Evolutionary conservation across 306 rosid species (phyloP), one percentile per base, ranked within the genome.

Genomic region (Rosa chinensis): DNA sequence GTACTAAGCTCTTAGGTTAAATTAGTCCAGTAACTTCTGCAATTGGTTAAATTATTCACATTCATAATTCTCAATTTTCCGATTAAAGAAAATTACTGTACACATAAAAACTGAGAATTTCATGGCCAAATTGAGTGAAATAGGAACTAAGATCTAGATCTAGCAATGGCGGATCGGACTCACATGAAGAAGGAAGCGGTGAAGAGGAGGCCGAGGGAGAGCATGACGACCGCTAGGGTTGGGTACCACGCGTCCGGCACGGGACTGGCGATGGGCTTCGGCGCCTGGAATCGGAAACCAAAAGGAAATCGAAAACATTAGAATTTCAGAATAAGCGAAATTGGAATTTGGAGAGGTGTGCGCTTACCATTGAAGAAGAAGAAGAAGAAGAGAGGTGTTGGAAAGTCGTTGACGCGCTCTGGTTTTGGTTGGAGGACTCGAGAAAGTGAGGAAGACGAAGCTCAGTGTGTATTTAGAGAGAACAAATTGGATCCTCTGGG

Each of bases 171-270:
- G 66, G 87, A 91, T 84, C 78, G 75, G 80, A 85, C 96, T 85
- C 75, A 93, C 99, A 96, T 91, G 90, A 96, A 91, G 93, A 96
- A 96, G 42, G 94, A 91, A 32, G 99, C 97, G 43, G 99, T 90
- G 75, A 96, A 52, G 71, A 93, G 18, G 84, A 96, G 99, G 28
- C 99, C 98, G 79, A 96, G 75, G 64, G 92, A 83, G 78, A 96
- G 90, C 77, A 88, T 90, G 59, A 89, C 42, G 35, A 88, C 87
- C 84, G 98, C 89, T 32, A 96, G 90, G n/a, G 93, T 88, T 3
- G 98, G 99, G 86, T 91, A 96, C 91, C 89, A 85, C 20, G 94
- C 83, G 77, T 85, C 96, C 12, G 98, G 88, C 21, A 96, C 89
- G 6, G 99, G 99, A 87, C 99, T 91, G 76, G 92, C 20, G 78